Conservation (phyloP, 2,329 filamentous ascomycete genomes). For the Clonostachys chloroleuca region DNA sequence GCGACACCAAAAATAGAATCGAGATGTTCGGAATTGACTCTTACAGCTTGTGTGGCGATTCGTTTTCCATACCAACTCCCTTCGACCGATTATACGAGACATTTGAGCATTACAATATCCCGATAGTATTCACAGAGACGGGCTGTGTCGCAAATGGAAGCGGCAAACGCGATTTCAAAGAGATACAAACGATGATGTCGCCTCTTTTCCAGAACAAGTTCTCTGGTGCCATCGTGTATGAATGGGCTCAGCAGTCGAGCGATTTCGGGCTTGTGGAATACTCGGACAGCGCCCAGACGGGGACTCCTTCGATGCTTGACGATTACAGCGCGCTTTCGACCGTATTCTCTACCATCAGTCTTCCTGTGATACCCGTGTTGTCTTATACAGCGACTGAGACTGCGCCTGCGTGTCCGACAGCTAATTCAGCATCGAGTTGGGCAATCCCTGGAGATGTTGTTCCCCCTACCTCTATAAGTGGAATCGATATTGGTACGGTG, state of each 20-base stretch:
- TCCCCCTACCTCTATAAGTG: no score
- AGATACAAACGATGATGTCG: not conserved
- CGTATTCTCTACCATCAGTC: not conserved
- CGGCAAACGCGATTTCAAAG: not conserved
- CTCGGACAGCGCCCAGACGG: not conserved
- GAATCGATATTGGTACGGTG: no score
- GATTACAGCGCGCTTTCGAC: slow-evolving; percentile 1
- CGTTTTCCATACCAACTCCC: not conserved
- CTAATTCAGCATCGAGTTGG: no score
- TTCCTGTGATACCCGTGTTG: not conserved
- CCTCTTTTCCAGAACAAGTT: not conserved
- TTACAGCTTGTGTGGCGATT: not conserved
- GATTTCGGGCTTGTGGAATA: slow-evolving; percentile 1
- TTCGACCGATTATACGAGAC: slow-evolving; percentile 1
- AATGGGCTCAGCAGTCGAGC: not conserved
- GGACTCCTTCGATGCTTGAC: not conserved
- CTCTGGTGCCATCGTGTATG: slow-evolving; percentile 1
- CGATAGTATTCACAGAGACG: slow-evolving; percentile 1
- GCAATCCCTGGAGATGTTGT: no score
- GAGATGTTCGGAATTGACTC: not conserved
- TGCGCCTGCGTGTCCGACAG: not conserved
- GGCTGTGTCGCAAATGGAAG: not conserved
- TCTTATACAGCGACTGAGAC: not conserved
- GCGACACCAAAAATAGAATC: not conserved
- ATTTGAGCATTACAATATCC: not conserved